Evolutionary conservation across 2,329 filamentous ascomycete species (phyloP).

Genomic region (Epichloe festucae): DNA sequence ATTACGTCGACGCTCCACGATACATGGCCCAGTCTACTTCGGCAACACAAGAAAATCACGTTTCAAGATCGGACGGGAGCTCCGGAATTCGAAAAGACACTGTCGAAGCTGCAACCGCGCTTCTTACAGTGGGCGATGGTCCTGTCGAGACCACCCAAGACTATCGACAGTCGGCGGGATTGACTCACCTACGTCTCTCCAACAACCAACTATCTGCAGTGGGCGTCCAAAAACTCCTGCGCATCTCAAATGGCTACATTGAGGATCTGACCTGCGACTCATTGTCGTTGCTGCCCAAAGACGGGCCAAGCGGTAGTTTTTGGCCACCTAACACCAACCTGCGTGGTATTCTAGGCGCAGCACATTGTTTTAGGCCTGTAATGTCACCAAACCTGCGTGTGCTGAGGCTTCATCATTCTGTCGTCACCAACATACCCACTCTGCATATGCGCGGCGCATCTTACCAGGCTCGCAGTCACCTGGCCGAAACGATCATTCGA

Average conservation of each 20-base stretch:
- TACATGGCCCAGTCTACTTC: constrained; percentile 10
- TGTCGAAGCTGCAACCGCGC: constrained; percentile 13
- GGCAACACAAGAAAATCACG: neutral
- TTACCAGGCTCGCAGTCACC: constrained; percentile 21
- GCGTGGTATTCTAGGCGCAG: constrained; percentile 30
- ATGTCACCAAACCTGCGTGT: constrained; percentile 39
- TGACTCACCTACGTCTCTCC: constrained; percentile 44
- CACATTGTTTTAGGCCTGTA: constrained; percentile 38
- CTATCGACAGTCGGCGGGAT: constrained; percentile 13
- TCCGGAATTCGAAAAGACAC: constrained; percentile 14
- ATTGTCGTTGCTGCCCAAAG: constrained; percentile 18
- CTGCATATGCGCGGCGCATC: constrained; percentile 26
- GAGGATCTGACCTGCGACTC: constrained; percentile 40
- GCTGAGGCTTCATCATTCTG: constrained; percentile 45
- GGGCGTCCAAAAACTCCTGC: constrained; percentile 31
- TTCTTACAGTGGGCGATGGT: constrained; percentile 10
- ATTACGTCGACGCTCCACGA: constrained; percentile 34
- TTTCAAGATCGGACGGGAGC: constrained; percentile 1
- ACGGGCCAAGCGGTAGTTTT: neutral
- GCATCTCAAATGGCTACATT: constrained; percentile 30
- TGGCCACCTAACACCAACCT: constrained; percentile 23
- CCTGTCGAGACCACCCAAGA: constrained; percentile 3
- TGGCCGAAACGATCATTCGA: constrained; percentile 33
- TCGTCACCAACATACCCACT: constrained; percentile 42
- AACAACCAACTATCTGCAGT: constrained; percentile 32